Evolutionary conservation across 805 yeast species (phyloP).

Genomic region (Komagataella mondaviorum): DNA sequence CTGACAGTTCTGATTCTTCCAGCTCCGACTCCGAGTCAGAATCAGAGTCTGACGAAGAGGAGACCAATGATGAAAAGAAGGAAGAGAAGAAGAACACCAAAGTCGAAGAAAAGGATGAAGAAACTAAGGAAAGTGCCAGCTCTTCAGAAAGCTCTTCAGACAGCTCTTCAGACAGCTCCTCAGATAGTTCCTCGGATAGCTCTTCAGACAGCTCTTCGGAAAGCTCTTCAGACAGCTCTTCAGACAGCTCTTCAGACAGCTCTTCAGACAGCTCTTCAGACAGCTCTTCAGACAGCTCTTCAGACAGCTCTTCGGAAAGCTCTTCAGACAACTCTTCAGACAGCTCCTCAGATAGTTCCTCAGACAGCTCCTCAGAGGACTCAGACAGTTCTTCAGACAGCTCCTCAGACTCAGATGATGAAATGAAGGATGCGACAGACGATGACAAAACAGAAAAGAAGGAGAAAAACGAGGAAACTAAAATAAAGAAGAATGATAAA

Average conservation of each 20-base stretch:
- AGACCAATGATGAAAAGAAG: background rate
- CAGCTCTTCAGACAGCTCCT: background rate
- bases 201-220: background rate
- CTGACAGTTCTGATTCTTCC: conserved; percentile 6
- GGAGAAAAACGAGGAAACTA: conserved; percentile 22
- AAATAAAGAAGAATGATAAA: conserved; percentile 35
- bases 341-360: background rate
- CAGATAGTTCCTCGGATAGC: background rate
- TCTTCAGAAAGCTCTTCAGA: background rate
- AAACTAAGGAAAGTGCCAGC: background rate
- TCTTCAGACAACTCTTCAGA: background rate
- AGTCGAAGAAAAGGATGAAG: background rate
- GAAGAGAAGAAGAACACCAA: background rate
- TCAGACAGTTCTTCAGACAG: conserved; percentile 2
- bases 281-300: background rate
- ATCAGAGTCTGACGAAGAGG: conserved; percentile 4
- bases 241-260: background rate
- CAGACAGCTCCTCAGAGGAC: background rate
- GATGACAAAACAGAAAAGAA: background rate
- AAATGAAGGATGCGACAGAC: conserved; percentile 26
- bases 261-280: conserved; percentile 13
- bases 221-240: background rate
- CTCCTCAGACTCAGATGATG: conserved; percentile 20
- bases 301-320: background rate
- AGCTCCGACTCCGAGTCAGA: conserved; percentile 10